phyloP scores from a whole-genome alignment of 2,329 filamentous ascomycete genomes.

The Epichloe aotearoae region DNA sequence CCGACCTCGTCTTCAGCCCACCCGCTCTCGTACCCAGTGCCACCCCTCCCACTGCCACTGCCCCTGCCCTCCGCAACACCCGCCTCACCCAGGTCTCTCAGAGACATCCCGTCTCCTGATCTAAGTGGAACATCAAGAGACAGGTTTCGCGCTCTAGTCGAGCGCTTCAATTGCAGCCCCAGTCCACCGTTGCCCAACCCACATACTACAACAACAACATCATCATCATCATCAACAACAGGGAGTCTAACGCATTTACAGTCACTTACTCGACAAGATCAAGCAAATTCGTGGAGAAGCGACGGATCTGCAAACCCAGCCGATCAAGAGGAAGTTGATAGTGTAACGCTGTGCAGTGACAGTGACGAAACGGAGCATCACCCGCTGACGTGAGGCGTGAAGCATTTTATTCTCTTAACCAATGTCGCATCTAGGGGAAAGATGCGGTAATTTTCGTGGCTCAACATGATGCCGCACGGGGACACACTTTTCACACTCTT shows the following conservation, averaged over 20 bases:
- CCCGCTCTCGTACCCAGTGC: neutral
- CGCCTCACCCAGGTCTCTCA: neutral
- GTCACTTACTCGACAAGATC: slow-evolving; percentile 44
- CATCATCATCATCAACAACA: slow-evolving; percentile 11
- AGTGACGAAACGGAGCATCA: neutral
- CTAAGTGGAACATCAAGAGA: slow-evolving; percentile 10
- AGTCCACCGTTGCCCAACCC: slow-evolving; percentile 9
- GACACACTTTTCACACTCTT: too few species aligned
- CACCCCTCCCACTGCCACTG: neutral
- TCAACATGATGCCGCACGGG: too few species aligned
- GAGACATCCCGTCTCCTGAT: slow-evolving; percentile 2
- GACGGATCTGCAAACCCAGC: slow-evolving; percentile 15
- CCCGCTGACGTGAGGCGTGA: neutral
- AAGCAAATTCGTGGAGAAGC: slow-evolving; percentile 27
- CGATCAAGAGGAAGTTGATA: slow-evolving; percentile 33
- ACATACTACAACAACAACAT: neutral
- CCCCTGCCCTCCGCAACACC: neutral
- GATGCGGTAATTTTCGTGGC: too few species aligned
- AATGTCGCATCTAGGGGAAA: neutral
- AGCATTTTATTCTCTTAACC: neutral
- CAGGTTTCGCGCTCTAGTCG: slow-evolving; percentile 13
- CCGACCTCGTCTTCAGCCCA: too few species aligned
- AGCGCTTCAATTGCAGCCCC: slow-evolving; percentile 14
- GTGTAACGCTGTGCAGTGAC: slow-evolving; percentile 14
- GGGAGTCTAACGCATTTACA: slow-evolving; percentile 22